A percentile compares a stretch with the other conserved stretches of the same genome.
These are phyloP conservation scores for Metarhizium brunneum DNA, from an alignment of 2,329 filamentous ascomycete genomes.

Conservation along the genomic window DNA sequence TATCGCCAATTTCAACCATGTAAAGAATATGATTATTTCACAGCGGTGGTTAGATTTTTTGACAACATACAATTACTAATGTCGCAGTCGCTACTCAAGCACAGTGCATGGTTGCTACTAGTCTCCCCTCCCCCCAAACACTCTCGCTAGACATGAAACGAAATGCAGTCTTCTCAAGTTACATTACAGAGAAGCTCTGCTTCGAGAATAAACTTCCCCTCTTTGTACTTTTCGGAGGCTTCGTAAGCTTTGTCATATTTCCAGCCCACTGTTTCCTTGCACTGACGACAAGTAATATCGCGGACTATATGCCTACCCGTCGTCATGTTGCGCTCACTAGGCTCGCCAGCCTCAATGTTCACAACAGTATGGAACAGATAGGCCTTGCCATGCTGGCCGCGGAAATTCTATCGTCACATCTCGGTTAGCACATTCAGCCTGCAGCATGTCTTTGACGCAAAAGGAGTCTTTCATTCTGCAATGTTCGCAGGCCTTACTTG, in stretches of 20 bases:
- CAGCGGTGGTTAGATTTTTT: no score
- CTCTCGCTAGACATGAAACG: background rate
- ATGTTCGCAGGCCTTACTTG: background rate
- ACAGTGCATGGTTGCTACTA: background rate
- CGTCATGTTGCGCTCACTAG: conserved; percentile 96
- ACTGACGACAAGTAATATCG: conserved; percentile 86
- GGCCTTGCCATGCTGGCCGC: conserved; percentile 95
- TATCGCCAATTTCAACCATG: no score
- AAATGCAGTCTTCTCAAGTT: conserved; percentile 18
- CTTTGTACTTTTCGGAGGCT: conserved; percentile 90
- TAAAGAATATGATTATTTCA: no score
- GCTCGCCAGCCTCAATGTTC: conserved; percentile 74
- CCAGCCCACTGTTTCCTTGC: conserved; percentile 90
- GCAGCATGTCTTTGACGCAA: background rate
- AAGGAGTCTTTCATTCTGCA: background rate
- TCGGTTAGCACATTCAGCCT: background rate
- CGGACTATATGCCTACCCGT: conserved; percentile 90
- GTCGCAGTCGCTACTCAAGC: background rate
- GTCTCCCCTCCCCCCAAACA: background rate
- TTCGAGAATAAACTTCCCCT: conserved; percentile 96
- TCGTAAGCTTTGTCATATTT: conserved; percentile 99
- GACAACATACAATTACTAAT: background rate
- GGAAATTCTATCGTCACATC: conserved; percentile 65
- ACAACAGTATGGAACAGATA: conserved; percentile 94
- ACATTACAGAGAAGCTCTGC: conserved; percentile 82